Evolutionary conservation across 805 yeast species (phyloP).

Genomic region (Brettanomyces custersianus): DNA sequence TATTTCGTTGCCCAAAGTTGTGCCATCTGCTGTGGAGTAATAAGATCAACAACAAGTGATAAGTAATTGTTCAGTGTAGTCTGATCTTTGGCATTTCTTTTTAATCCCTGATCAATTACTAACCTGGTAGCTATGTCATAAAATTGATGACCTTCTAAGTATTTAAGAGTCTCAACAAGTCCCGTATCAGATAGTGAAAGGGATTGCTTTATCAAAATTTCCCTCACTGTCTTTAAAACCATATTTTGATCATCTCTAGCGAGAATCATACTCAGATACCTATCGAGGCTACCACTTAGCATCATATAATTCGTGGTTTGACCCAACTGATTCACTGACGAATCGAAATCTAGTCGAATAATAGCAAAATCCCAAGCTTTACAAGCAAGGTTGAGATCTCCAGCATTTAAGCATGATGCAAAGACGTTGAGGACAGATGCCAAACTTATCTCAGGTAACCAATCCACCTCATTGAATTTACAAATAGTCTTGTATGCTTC

Average conservation of each 20-base stretch:
- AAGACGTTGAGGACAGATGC: slow-evolving; percentile 18
- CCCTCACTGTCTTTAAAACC: slow-evolving; percentile 21
- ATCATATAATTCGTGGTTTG: slow-evolving; percentile 11
- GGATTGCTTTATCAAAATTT: slow-evolving; percentile 20
- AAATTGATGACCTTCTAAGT: slow-evolving; percentile 13
- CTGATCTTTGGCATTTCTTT: slow-evolving; percentile 9
- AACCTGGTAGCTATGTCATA: slow-evolving; percentile 17
- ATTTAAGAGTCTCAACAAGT: slow-evolving; percentile 18
- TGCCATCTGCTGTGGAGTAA: slow-evolving; percentile 12
- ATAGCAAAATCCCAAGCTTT: slow-evolving; percentile 25
- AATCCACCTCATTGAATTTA: slow-evolving; percentile 20
- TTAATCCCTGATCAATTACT: slow-evolving; percentile 24
- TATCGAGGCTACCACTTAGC: slow-evolving; percentile 14
- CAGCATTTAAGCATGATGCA: slow-evolving; percentile 14
- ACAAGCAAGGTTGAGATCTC: slow-evolving; percentile 15
- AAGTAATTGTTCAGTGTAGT: slow-evolving; percentile 21
- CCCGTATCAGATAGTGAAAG: slow-evolving; percentile 16
- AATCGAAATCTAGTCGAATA: slow-evolving; percentile 25
- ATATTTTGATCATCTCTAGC: slow-evolving; percentile 14
- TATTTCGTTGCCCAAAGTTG: slow-evolving; percentile 15
- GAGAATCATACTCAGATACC: slow-evolving; percentile 14
- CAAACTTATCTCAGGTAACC: slow-evolving; percentile 28
- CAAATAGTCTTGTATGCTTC: slow-evolving; percentile 18
- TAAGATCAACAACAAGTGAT: slow-evolving; percentile 21
- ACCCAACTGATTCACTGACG: slow-evolving; percentile 7